Evolutionary conservation across 345 rosid species (phyloP), one percentile per base, ranked within the genome.

Genomic region (Reutealis trisperma): DNA sequence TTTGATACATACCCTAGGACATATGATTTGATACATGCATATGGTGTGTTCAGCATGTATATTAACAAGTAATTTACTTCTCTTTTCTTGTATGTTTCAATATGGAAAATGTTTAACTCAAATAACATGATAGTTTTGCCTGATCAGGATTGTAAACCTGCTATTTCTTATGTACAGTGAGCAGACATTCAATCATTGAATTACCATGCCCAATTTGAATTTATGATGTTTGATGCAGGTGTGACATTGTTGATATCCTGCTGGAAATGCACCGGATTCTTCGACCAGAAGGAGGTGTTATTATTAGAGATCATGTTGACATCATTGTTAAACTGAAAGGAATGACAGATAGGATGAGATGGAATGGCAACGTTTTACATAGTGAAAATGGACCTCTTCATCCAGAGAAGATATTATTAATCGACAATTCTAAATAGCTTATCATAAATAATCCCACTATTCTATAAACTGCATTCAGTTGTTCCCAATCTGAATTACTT

Each of bases 1-100:
- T 89, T 92, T 81, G 88, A 90, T 12, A 89, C 92, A 10, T 88
- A 89, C 49, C 94, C 90, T 58, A 87, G 90, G 63, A 87, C 90
- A 1, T 89, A 90, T 61, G 93, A 89, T 77, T 62, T 90, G 77
- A 80, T 89, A 27, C 92, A 87, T 74, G 90, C 95, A 0, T 1
- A 71, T 47, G 77, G 79, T 7, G 63, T 80, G 27, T 80, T 80
- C 79, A 76, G 79, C 73, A 63, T 80, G 72, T 80, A 80, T 25
- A 57, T 41, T n/a, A 25, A 75, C 70, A 71, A 71, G 83, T 22
- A 4, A 42, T 57, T n/a, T 65, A 51, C 15, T 34, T 69, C n/a
- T 24, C 2, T 70, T 55, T 76, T 7, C 51, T 66, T 51, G 41
- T 4, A 37, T 37, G 41, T 37, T 37, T 37, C 30, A 27, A 27